These are phyloP conservation scores for Mycena polygramma DNA, from an alignment of 768 basidiomycete species.

Conservation along the genomic window DNA sequence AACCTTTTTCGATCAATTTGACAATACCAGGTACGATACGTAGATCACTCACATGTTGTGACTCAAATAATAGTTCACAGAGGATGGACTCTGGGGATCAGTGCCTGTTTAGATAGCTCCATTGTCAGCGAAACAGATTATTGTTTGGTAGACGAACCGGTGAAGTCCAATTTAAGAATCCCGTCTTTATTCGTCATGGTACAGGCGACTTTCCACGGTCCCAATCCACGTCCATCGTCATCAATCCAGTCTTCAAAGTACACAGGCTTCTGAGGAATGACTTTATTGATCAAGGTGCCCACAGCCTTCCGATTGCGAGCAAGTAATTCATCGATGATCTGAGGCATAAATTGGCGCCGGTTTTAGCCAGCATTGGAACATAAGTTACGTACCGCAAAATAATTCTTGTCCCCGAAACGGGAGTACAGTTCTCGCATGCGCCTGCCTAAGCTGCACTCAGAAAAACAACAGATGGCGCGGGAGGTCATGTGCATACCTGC, in stretches of 20 bases:
- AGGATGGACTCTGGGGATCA: constrained; percentile 36
- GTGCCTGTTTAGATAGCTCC: constrained; percentile 22
- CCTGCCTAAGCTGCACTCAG: neutral
- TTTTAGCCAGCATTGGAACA: no score
- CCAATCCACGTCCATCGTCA: constrained; percentile 36
- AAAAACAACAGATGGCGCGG: no score
- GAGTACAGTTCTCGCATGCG: constrained; percentile 31
- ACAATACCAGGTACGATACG: no score
- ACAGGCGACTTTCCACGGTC: constrained; percentile 39
- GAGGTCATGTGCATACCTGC: neutral
- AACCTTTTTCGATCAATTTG: constrained; percentile 17
- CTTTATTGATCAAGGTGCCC: constrained; percentile 31
- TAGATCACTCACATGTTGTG: constrained; percentile 29
- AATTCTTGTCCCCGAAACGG: constrained; percentile 34
- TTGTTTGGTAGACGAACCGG: neutral
- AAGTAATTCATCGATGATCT: constrained; percentile 30
- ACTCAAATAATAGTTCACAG: constrained; percentile 37
- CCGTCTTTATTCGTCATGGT: constrained; percentile 33
- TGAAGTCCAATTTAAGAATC: constrained; percentile 21
- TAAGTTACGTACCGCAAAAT: constrained; percentile 12
- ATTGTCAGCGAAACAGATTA: neutral
- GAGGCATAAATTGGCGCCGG: no score
- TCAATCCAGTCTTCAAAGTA: constrained; percentile 39
- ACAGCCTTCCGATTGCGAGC: constrained; percentile 37
- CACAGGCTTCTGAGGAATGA: constrained; percentile 35